Evolutionary conservation across 2,329 filamentous ascomycete genomes (phyloP).

Genomic region (Pezicula carpinea): DNA sequence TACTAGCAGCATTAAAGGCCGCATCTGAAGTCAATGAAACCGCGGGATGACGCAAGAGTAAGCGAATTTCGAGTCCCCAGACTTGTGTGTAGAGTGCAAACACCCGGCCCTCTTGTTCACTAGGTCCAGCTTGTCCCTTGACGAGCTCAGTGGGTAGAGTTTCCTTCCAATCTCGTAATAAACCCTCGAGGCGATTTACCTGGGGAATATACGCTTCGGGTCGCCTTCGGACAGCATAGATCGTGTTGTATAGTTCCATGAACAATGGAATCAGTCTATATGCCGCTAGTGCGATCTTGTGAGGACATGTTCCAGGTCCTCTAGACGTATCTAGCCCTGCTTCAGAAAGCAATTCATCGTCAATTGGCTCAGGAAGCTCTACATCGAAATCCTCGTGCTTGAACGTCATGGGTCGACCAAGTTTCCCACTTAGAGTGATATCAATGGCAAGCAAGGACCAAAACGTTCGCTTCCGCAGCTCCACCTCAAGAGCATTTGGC

Average conservation of each 20-base stretch:
- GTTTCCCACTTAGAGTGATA: slow-evolving; percentile 66
- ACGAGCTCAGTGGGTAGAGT: slow-evolving; percentile 58
- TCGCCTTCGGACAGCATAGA: slow-evolving; percentile 67
- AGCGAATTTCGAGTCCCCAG: slow-evolving; percentile 51
- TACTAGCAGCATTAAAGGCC: slow-evolving; percentile 55
- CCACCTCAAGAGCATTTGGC: slow-evolving; percentile 57
- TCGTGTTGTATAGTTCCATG: slow-evolving; percentile 68
- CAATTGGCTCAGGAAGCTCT: slow-evolving; percentile 66
- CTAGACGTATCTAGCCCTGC: slow-evolving; percentile 52
- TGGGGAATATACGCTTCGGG: slow-evolving; percentile 58
- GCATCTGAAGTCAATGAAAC: slow-evolving; percentile 51
- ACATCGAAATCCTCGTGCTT: slow-evolving; percentile 72
- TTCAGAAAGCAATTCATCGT: slow-evolving; percentile 65
- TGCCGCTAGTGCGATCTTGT: slow-evolving; percentile 59
- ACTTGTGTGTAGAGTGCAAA: slow-evolving; percentile 51
- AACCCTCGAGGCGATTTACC: slow-evolving; percentile 61
- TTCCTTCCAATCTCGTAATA: slow-evolving; percentile 58
- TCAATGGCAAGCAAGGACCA: slow-evolving; percentile 66
- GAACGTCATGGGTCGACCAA: slow-evolving; percentile 73
- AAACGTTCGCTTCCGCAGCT: slow-evolving; percentile 74
- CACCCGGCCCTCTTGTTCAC: slow-evolving; percentile 39
- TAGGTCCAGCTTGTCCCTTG: slow-evolving; percentile 34
- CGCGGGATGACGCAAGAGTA: slow-evolving; percentile 58
- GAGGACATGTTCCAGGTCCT: slow-evolving; percentile 55
- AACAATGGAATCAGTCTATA: slow-evolving; percentile 63